Evolutionary conservation across 164 flowering plant species (phyloP), one percentile per base, ranked within the genome.

Genomic region (Pachysandra terminalis): DNA sequence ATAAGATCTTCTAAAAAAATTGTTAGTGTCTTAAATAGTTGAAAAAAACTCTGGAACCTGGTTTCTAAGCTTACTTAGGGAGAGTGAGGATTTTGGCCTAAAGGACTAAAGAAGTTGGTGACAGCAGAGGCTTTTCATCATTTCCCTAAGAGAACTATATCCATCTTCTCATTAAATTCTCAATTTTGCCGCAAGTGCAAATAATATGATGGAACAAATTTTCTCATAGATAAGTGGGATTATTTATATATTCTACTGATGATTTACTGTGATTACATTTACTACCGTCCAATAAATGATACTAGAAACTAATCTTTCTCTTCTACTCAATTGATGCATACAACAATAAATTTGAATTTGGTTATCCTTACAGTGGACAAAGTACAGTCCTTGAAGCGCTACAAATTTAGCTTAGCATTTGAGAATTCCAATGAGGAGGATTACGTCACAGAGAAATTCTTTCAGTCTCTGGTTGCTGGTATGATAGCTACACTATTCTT

Each of bases 381-480:
- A 83, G 91, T 96, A 23, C 79, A 88, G 54, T 40, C 97, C 65
- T 75, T 96, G 79, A 92, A 84, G 83, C 90, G 70, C 70, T 93
- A 96, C 81, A 96, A 83, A 67, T 96, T 96, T 75, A 93, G 99
- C 78, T 82, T 95, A 86, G 97, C 99, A 57, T 95, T 95, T 84
- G 99, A 95, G 75, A 95, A 95, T 75, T 92, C 99, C 67, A 95
- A 89, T 59, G 99, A 92, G 79, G 99, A 96, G 76, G 99, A 96
- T 74, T 96, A 96, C 72, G 96, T 96, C 52, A 96, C 99, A 17
- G 99, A 96, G 71, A 95, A 96, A 63, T 96, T 80, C 78, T 96
- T 96, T 81, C 99, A 96, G 80, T 90, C 99, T 67, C 98, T 95
- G 69, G 98, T 95, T 77, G 97, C 99, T 69, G 99, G 99, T 95